Evolutionary conservation across 1,284 basidiomycete species (phyloP).

Genomic region (Phylloporus sp.): DNA sequence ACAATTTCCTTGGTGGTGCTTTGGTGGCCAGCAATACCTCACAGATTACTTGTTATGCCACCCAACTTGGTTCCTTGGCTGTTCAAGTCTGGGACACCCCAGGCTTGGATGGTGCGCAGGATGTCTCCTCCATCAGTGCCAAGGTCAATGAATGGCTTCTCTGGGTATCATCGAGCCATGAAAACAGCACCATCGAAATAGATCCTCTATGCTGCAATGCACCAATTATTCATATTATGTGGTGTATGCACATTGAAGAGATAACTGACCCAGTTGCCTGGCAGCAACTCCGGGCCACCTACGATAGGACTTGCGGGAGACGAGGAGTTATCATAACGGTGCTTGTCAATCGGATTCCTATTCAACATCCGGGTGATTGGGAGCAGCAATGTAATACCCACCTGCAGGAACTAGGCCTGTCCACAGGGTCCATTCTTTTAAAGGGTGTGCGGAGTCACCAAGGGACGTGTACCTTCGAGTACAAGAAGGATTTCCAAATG

Average conservation of each 20-base stretch:
- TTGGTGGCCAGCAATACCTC: not conserved
- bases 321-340: not conserved
- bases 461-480: not conserved
- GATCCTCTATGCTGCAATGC: not conserved
- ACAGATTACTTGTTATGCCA: not conserved
- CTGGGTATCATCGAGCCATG: not conserved
- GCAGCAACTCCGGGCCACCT: not conserved
- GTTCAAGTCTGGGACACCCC: constrained; percentile 5
- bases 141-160: not conserved
- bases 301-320: not conserved
- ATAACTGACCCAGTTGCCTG: not conserved
- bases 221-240: not conserved
- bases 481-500: not conserved
- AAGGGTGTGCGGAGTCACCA: not conserved
- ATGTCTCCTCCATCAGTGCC: not conserved
- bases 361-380: not conserved
- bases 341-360: not conserved
- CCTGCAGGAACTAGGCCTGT: not conserved
- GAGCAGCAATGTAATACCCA: not conserved
- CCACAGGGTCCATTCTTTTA: not conserved
- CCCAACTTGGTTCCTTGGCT: not conserved
- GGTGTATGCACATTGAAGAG: not conserved
- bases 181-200: too few species aligned
- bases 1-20: not conserved
- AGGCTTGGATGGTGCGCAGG: not conserved